Percentiles rank a stretch among this genome's conserved stretches.
These are phyloP conservation scores for Helichrysum umbraculigerum DNA, from an alignment of 129 eudicot genomes.

Conservation along the genomic window DNA sequence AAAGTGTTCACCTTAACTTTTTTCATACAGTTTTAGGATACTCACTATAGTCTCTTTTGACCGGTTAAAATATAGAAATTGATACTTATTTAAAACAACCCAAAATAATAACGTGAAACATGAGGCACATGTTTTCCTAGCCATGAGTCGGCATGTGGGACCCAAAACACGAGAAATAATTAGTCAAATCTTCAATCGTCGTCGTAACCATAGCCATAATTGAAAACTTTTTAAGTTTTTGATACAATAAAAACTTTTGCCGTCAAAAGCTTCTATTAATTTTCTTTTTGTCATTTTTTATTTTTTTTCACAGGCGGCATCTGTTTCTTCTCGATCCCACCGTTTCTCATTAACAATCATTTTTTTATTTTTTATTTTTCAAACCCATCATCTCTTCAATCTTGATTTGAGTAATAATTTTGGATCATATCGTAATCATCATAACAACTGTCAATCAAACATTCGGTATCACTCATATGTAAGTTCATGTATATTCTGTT, in stretches of 20 bases:
- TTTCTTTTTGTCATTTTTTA: slow-evolving; percentile 17
- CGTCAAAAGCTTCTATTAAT: slow-evolving; percentile 23
- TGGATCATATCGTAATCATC: slow-evolving; percentile 27
- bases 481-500: slow-evolving; percentile 20
- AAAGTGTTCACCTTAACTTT: too few species aligned
- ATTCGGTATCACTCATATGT: slow-evolving; percentile 31
- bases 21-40: too few species aligned
- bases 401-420: slow-evolving; percentile 30
- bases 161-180: slow-evolving; percentile 14
- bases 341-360: slow-evolving; percentile 18
- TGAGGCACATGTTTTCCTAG: not conserved
- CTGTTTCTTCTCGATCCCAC: slow-evolving; percentile 29
- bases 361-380: slow-evolving; percentile 5
- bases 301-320: not conserved
- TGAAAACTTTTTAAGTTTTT: slow-evolving; percentile 21
- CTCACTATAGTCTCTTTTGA: too few species aligned
- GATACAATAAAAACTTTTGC: slow-evolving; percentile 17
- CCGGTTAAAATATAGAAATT: too few species aligned
- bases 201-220: slow-evolving; percentile 22
- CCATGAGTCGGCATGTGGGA: not conserved
- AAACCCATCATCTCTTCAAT: slow-evolving; percentile 26
- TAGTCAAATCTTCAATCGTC: slow-evolving; percentile 9
- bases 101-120: not conserved
- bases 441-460: slow-evolving; percentile 22
- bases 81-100: too few species aligned